These are phyloP conservation scores for Huntiella omanensis DNA, from an alignment of 2,329 filamentous ascomycete genomes.

Conservation along the genomic window DNA sequence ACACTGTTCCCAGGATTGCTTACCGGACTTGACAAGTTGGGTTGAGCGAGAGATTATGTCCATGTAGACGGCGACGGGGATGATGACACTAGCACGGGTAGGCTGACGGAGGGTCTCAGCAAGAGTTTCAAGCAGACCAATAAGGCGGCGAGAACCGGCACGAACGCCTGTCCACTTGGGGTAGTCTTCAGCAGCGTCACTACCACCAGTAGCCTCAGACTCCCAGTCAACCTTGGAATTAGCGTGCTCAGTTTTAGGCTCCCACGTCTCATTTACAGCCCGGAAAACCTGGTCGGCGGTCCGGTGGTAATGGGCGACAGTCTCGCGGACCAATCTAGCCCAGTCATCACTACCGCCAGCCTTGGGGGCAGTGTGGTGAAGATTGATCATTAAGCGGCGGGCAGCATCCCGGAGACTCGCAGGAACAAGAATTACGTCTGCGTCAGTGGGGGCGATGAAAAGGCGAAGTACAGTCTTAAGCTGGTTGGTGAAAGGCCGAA, in stretches of 20 bases:
- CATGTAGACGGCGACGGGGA: constrained; percentile 48
- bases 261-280: constrained; percentile 64
- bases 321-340: constrained; percentile 43
- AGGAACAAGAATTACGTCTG: constrained; percentile 29
- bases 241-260: constrained; percentile 38
- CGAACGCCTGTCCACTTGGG: constrained; percentile 56
- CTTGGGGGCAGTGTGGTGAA: constrained; percentile 69
- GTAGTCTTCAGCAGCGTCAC: constrained; percentile 29
- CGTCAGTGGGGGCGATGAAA: constrained; percentile 46
- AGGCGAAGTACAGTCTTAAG: constrained; percentile 40
- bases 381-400: constrained; percentile 45
- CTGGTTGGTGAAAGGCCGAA: constrained; percentile 56
- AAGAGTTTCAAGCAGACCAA: constrained; percentile 46
- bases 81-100: constrained; percentile 44
- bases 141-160: constrained; percentile 50
- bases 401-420: constrained; percentile 36
- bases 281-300: constrained; percentile 64
- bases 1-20: constrained; percentile 27
- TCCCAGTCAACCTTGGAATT: constrained; percentile 26
- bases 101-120: constrained; percentile 41
- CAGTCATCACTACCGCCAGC: constrained; percentile 61
- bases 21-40: constrained; percentile 38
- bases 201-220: constrained; percentile 28
- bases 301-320: constrained; percentile 46
- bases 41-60: constrained; percentile 55